Evolutionary conservation across 371 early-diverging fungal genomes (phyloP).

Genomic region (Zychaea mexicana): DNA sequence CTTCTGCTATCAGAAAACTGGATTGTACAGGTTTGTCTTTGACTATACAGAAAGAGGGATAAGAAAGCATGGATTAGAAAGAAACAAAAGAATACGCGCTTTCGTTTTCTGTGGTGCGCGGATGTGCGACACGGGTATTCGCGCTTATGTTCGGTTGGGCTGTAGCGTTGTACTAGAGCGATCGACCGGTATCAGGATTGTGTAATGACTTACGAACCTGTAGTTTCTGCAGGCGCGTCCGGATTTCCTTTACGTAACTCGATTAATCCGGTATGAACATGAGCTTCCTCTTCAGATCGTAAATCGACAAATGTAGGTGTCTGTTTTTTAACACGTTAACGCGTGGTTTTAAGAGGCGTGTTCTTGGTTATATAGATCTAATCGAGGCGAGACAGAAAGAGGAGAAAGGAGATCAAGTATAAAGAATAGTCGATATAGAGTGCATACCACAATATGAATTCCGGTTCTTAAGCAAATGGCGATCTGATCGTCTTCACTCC

Average conservation of each 20-base stretch:
- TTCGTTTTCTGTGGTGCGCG: too few species aligned
- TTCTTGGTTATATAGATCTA: neutral
- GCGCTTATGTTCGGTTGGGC: too few species aligned
- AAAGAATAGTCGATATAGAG: neutral
- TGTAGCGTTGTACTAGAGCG: too few species aligned
- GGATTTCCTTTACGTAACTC: neutral
- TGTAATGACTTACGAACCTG: neutral
- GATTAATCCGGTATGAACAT: constrained; percentile 11
- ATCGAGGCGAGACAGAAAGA: too few species aligned
- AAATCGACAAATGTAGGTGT: constrained; percentile 31
- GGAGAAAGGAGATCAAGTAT: neutral
- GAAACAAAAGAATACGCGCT: too few species aligned
- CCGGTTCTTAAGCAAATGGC: constrained; percentile 20
- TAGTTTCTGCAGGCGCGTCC: neutral
- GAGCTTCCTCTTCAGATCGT: constrained; percentile 25
- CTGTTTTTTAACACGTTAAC: constrained; percentile 24
- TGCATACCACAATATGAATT: constrained; percentile 35
- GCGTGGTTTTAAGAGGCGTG: neutral
- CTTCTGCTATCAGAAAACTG: constrained; percentile 21
- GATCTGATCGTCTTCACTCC: constrained; percentile 29
- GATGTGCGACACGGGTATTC: too few species aligned
- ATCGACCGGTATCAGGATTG: neutral
- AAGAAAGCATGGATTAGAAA: neutral
- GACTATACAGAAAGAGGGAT: constrained; percentile 7
- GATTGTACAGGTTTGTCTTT: constrained; percentile 13